Evolutionary conservation across 257 asterid species (phyloP), one percentile per base, ranked within the genome.

Genomic region (Petrea volubilis): DNA sequence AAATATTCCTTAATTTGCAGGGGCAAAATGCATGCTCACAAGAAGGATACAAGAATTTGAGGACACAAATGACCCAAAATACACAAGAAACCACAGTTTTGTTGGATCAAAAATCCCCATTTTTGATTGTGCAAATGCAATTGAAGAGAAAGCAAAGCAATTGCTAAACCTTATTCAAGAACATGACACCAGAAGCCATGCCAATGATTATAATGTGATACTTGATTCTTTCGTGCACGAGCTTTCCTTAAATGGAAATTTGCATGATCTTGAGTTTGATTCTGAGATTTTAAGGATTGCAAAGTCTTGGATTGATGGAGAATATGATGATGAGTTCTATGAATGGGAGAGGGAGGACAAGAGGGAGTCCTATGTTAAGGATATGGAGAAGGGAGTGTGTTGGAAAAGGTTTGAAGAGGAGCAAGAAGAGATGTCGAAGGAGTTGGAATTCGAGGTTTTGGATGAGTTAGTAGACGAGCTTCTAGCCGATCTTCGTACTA

Each of bases 341-440:
- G 84, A 89, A 24, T 84, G 91, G 93, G 94, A 76, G 61, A 44
- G 53, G 60, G 70, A 76, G 74, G 80, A 75, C 21, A 79, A 77
- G 18, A 86, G 82, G 49, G 84, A 59, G 40, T 79, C 80, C 4
- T 85, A 72, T 72, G 74, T 87, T 38, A 71, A 60, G 65, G 98
- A 86, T 9, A 83, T 90, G 87, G 96, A 90, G 71, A 82, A 57
- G 62, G 90, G 78, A 36, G 56, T 78, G n/a, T 72, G 70, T 43
- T 87, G 96, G 96, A 74, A 73, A 68, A 77, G 72, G 21, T 85
- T 79, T 53, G 58, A 69, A 11, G 82, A 82, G 60, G 96, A 88
- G 38, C 72, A 72, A 62, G 75, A 86, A 63, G 90, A 83, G 20
- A n/a, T 88, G 36, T 75, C 77, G 7, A 34, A 66, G 64, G 81